phyloP scores from a whole-genome alignment of 768 basidiomycete species.

The Kockovaella imperatae region DNA sequence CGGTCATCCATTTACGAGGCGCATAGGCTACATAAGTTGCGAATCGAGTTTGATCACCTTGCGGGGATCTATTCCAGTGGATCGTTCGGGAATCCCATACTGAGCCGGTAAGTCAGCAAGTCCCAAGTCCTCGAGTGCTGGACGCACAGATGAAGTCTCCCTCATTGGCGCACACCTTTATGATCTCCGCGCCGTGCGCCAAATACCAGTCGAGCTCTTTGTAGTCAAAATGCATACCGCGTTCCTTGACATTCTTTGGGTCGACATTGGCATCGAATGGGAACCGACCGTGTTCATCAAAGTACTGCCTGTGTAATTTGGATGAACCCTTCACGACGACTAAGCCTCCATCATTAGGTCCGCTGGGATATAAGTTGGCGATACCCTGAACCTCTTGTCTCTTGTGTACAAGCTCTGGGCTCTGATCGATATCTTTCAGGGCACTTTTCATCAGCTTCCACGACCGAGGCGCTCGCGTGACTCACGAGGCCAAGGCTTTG shows the following conservation, averaged over 20 bases:
- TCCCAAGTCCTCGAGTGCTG: not conserved
- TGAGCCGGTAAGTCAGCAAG: not conserved
- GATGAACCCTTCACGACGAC: not conserved
- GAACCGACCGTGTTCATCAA: not conserved
- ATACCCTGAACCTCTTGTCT: not conserved
- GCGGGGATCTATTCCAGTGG: conserved; percentile 8
- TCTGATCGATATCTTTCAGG: not conserved
- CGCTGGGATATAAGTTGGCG: not conserved
- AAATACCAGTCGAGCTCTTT: not conserved
- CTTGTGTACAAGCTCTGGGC: not conserved
- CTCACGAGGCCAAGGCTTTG: not conserved
- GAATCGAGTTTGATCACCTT: conserved; percentile 8
- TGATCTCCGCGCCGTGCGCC: not conserved
- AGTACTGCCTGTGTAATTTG: not conserved
- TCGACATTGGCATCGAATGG: not conserved
- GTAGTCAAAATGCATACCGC: not conserved
- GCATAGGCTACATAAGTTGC: conserved; percentile 13
- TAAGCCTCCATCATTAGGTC: not conserved
- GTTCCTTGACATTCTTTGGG: not conserved
- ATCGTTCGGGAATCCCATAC: conserved; percentile 12
- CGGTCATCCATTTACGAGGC: conserved; percentile 4
- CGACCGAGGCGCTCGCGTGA: too few relatives aligned
- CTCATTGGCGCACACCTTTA: not conserved
- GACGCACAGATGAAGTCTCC: not conserved
- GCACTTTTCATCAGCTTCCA: too few relatives aligned